Percentiles rank a stretch among this genome's conserved stretches.
Evolutionary conservation across 768 basidiomycete species (phyloP).

Genomic region (Lentinula sp.): DNA sequence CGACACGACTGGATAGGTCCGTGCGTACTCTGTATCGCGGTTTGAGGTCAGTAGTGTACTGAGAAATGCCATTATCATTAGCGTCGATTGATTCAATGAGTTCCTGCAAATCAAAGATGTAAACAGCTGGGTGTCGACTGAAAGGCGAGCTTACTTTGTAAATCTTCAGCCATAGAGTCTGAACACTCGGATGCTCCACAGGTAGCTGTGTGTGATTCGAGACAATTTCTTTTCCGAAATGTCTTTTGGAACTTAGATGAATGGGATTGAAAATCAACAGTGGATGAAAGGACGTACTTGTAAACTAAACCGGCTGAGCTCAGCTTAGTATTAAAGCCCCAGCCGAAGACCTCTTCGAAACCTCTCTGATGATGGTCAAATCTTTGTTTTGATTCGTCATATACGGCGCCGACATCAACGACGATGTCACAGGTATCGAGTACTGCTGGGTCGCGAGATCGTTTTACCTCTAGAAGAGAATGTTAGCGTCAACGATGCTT

Average conservation of each 20-base stretch:
- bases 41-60: slow-evolving; percentile 61
- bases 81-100: slow-evolving; percentile 94
- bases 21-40: slow-evolving; percentile 74
- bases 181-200: slow-evolving; percentile 55
- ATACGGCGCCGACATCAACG: slow-evolving; percentile 92
- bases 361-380: slow-evolving; percentile 98
- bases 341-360: slow-evolving; percentile 85
- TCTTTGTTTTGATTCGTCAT: slow-evolving; percentile 68
- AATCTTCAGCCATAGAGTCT: slow-evolving; percentile 79
- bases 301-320: slow-evolving; percentile 92
- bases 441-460: slow-evolving; percentile 64
- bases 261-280: background rate
- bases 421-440: slow-evolving; percentile 87
- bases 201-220: slow-evolving; percentile 48
- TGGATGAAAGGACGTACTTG: slow-evolving; percentile 54
- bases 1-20: slow-evolving; percentile 81
- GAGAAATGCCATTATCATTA: slow-evolving; percentile 90
- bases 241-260: slow-evolving; percentile 36
- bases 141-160: slow-evolving; percentile 53
- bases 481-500: background rate
- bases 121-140: background rate
- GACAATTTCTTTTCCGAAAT: slow-evolving; percentile 86
- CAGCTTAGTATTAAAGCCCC: slow-evolving; percentile 83
- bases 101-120: slow-evolving; percentile 40
- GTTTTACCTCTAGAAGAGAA: slow-evolving; percentile 49